These are phyloP conservation scores for Ophiobolus disseminans DNA, from an alignment of 2,329 filamentous ascomycete species.

Conservation along the genomic window DNA sequence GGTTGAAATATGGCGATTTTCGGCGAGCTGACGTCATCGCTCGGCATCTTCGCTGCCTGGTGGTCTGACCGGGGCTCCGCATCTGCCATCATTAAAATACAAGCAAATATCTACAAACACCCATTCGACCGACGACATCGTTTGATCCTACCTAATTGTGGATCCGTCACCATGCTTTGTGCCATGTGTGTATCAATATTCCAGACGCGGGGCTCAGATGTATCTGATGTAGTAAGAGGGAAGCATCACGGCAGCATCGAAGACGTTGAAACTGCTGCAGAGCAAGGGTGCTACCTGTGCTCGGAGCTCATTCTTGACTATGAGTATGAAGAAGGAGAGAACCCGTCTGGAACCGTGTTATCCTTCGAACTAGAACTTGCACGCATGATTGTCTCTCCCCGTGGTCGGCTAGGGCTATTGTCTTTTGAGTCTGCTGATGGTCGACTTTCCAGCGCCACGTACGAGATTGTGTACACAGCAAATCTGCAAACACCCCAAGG, in stretches of 20 bases:
- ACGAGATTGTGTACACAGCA: conserved; percentile 2
- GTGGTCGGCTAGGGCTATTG: background rate
- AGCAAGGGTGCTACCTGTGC: conserved; percentile 5
- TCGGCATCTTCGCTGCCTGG: too few relatives aligned
- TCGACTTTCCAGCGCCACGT: background rate
- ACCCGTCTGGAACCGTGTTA: background rate
- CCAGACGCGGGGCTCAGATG: background rate
- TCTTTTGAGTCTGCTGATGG: conserved; percentile 3
- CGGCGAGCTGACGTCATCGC: too few relatives aligned
- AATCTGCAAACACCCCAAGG: background rate
- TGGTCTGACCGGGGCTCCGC: too few relatives aligned
- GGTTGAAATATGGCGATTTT: too few relatives aligned
- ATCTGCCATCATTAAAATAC: too few relatives aligned
- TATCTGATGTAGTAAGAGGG: background rate
- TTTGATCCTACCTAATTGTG: too few relatives aligned
- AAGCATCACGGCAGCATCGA: conserved; percentile 1
- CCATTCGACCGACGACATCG: too few relatives aligned
- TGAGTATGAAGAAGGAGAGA: background rate
- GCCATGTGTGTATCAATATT: conserved; percentile 2
- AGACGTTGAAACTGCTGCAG: background rate
- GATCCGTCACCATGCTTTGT: conserved; percentile 1
- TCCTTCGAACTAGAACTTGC: background rate
- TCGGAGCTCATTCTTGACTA: conserved; percentile 5
- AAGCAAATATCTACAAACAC: too few relatives aligned
- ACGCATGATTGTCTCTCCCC: background rate